Percentiles rank a stretch among this genome's conserved stretches.
Conservation (phyloP, 345 rosid genomes). For the Eucalyptus marginata region DNA sequence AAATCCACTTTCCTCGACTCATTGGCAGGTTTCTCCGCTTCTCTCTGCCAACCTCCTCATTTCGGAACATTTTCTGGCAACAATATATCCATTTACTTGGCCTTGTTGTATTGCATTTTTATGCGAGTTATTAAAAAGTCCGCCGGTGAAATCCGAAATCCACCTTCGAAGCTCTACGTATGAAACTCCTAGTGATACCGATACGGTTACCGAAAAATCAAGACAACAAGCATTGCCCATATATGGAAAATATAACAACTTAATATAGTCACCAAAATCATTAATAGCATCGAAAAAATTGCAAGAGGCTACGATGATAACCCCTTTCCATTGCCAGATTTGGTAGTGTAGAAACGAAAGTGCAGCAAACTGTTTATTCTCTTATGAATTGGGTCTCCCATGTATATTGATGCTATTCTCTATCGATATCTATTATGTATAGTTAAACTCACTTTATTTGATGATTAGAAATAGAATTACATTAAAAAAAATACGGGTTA, state of each 20-base stretch:
- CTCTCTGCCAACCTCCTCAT: not conserved
- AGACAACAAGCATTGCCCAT: no score
- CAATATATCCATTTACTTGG: not conserved
- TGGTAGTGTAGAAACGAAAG: no score
- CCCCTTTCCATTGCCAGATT: no score
- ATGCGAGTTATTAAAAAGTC: not conserved
- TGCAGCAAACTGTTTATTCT: no score
- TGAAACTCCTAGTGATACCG: not conserved
- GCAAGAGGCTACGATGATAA: not conserved
- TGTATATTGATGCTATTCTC: no score
- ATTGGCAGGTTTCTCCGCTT: conserved; percentile 10
- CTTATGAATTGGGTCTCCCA: no score
- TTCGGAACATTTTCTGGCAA: not conserved
- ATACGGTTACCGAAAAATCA: not conserved
- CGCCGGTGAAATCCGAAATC: not conserved
- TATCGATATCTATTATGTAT: no score
- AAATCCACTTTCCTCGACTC: conserved; percentile 26
- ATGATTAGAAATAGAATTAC: no score
- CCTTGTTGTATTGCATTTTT: not conserved
- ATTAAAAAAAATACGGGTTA: no score
- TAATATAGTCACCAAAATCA: not conserved
- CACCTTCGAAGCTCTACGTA: not conserved
- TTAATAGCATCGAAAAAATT: not conserved
- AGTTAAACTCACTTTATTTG: no score
- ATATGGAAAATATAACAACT: not conserved